These are phyloP conservation scores for Boletus sp. DNA, from an alignment of 768 basidiomycete species.

Conservation along the genomic window DNA sequence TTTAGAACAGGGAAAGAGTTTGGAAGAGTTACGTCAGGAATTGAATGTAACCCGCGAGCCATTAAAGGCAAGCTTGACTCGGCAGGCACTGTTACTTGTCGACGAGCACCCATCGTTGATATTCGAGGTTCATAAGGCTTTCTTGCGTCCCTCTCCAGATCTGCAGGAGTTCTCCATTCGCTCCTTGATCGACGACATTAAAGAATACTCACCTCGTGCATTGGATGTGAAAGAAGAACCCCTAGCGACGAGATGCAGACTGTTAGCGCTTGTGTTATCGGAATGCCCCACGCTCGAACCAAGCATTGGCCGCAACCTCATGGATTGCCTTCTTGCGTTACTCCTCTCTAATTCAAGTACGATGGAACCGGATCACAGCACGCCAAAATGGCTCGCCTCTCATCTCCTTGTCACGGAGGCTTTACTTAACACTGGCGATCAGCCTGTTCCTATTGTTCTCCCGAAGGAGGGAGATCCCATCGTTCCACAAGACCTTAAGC, in stretches of 20 bases:
- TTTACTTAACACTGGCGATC: conserved; percentile 71
- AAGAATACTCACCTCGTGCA: conserved; percentile 58
- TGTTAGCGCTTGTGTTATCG: conserved; percentile 79
- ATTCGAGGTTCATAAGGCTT: conserved; percentile 83
- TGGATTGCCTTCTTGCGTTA: conserved; percentile 67
- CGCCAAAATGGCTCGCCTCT: conserved; percentile 86
- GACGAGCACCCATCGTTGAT: conserved; percentile 86
- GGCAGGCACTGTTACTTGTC: conserved; percentile 71
- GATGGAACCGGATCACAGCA: conserved; percentile 47
- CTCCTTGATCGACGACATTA: conserved; percentile 75
- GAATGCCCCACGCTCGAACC: conserved; percentile 65
- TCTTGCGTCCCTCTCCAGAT: conserved; percentile 58
- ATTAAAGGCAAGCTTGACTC: conserved; percentile 60
- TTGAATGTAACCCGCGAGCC: conserved; percentile 65
- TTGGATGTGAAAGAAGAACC: conserved; percentile 72
- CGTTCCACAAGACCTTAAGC: conserved; percentile 44
- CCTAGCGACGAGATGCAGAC: conserved; percentile 76
- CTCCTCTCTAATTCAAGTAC: conserved; percentile 55
- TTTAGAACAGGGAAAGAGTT: conserved; percentile 37
- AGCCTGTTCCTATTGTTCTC: conserved; percentile 58
- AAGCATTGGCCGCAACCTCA: conserved; percentile 52
- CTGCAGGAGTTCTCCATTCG: conserved; percentile 65
- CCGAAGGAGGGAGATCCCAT: conserved; percentile 73
- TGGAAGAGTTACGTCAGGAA: conserved; percentile 63
- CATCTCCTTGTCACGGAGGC: conserved; percentile 84